phyloP scores from a whole-genome alignment of 2,329 filamentous ascomycete genomes.

The Pseudocercospora macadamiae region DNA sequence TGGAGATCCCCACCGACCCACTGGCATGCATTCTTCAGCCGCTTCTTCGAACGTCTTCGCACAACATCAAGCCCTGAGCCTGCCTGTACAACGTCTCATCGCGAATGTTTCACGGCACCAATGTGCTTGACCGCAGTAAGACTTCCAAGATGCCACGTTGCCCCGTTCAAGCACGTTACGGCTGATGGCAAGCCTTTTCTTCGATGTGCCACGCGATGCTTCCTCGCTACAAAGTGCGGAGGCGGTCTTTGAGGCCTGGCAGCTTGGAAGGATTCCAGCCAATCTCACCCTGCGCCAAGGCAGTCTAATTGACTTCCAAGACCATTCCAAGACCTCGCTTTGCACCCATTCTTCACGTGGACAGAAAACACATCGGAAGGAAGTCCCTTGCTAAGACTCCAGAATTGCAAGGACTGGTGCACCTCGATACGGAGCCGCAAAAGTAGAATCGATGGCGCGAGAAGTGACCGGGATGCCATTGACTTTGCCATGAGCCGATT shows the following conservation, averaged over 20 bases:
- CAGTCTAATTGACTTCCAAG: constrained; percentile 18
- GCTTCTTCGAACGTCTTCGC: not conserved
- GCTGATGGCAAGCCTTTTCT: constrained; percentile 12
- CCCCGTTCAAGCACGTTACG: constrained; percentile 4
- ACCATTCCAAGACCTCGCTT: constrained; percentile 17
- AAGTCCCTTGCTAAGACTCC: not conserved
- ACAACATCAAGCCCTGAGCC: not conserved
- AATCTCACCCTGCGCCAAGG: not conserved
- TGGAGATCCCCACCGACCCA: not conserved
- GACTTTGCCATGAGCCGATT: not conserved
- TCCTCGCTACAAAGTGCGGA: constrained; percentile 10
- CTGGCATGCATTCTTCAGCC: not conserved
- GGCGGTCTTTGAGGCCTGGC: not conserved
- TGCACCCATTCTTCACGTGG: constrained; percentile 7
- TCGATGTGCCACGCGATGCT: constrained; percentile 16
- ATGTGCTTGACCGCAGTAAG: constrained; percentile 6
- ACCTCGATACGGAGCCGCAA: not conserved
- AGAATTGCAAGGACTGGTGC: not conserved
- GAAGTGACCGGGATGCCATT: not conserved
- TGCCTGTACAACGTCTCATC: not conserved
- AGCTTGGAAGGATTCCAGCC: not conserved
- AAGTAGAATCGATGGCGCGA: constrained; percentile 6
- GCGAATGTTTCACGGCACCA: constrained; percentile 6
- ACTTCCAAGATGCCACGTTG: not conserved
- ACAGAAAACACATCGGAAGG: constrained; percentile 11